A percentile compares a stretch with the other conserved stretches of the same genome.
phyloP scores from a whole-genome alignment of 768 basidiomycete species.

The Boletus rubescentipes region DNA sequence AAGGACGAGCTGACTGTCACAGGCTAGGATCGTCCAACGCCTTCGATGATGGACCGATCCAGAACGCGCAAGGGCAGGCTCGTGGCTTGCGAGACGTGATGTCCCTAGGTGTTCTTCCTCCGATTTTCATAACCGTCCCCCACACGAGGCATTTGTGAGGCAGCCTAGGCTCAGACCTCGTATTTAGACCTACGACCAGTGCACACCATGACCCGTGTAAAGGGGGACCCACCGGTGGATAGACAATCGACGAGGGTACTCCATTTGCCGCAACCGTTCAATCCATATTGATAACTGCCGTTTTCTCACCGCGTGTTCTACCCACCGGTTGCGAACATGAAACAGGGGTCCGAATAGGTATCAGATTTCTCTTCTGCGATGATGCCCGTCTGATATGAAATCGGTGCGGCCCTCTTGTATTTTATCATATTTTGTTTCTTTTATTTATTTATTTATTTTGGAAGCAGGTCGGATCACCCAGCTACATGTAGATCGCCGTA shows the following conservation, averaged over 20 bases:
- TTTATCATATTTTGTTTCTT: not conserved
- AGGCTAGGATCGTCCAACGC: not conserved
- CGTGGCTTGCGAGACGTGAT: not conserved
- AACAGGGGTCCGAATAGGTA: constrained; percentile 16
- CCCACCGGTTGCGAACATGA: constrained; percentile 15
- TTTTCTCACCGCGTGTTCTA: constrained; percentile 8
- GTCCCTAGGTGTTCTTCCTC: not conserved
- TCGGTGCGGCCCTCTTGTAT: constrained; percentile 1
- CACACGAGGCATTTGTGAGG: constrained; percentile 26
- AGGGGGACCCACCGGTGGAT: not conserved
- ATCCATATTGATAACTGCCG: not conserved
- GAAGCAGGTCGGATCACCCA: constrained; percentile 10
- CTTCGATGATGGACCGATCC: not conserved
- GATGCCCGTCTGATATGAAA: constrained; percentile 19
- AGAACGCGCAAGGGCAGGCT: not conserved
- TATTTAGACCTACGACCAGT: not conserved
- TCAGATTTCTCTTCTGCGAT: constrained; percentile 6
- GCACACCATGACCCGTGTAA: not conserved
- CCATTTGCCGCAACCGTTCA: not conserved
- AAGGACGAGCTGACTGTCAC: not conserved
- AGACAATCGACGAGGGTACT: not conserved
- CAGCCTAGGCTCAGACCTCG: constrained; percentile 6
- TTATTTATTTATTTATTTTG: not conserved
- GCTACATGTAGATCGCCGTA: constrained; percentile 10
- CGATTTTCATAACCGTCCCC: not conserved